Evolutionary conservation across 352 stramenopile genomes (phyloP).

Genomic region (Phytophthora fragariaefolia): DNA sequence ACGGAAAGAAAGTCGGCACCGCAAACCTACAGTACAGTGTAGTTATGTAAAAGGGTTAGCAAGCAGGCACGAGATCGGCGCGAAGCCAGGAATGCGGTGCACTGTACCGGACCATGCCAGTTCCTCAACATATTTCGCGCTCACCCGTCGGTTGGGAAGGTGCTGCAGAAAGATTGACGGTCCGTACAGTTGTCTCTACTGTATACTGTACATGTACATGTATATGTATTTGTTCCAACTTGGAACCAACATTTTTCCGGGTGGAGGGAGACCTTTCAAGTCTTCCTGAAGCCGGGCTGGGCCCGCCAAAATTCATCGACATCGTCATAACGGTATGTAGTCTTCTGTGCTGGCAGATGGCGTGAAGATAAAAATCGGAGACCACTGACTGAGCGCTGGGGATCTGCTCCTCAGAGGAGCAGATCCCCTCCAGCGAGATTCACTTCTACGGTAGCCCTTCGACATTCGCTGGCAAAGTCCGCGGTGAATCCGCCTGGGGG

Average conservation of each 20-base stretch:
- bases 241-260: too few species aligned
- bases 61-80: too few species aligned
- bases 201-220: neutral
- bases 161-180: neutral
- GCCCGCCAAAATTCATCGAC: conserved; percentile 17
- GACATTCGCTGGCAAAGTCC: neutral
- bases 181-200: too few species aligned
- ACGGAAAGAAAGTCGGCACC: too few species aligned
- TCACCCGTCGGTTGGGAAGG: neutral
- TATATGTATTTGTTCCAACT: neutral
- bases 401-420: too few species aligned
- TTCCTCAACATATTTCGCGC: neutral
- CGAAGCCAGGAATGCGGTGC: too few species aligned
- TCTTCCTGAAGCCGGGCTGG: neutral
- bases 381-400: neutral
- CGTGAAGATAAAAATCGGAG: neutral
- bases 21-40: too few species aligned
- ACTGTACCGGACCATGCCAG: too few species aligned
- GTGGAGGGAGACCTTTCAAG: too few species aligned
- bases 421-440: conserved; percentile 26
- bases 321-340: conserved; percentile 32
- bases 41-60: too few species aligned
- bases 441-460: neutral
- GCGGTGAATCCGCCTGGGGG: conserved; percentile 14
- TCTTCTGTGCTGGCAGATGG: conserved; percentile 26